A percentile compares a stretch with the other conserved stretches of the same genome.
phyloP scores from a whole-genome alignment of 179 eudicot genomes.

The Monotropa hypopitys region DNA sequence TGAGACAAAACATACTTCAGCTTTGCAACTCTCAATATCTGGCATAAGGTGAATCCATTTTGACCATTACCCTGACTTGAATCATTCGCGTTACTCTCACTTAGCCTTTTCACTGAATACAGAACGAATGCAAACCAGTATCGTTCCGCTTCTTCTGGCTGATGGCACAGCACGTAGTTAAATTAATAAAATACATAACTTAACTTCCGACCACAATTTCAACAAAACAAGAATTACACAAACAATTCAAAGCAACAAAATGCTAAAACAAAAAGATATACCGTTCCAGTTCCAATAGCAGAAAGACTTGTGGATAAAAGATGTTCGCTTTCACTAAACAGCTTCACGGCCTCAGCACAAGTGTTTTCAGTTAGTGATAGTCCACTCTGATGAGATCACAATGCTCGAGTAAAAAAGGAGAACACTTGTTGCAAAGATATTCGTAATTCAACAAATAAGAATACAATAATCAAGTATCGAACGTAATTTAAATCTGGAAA shows the following conservation, averaged over 20 bases:
- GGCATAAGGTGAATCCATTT: conserved; percentile 45
- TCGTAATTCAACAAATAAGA: background rate
- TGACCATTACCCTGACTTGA: conserved; percentile 16
- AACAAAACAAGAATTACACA: background rate
- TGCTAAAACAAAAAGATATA: conserved; percentile 10
- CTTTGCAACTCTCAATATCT: conserved; percentile 56
- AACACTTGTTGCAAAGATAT: background rate
- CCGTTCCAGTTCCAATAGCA: conserved; percentile 50
- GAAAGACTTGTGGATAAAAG: conserved; percentile 38
- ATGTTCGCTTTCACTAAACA: conserved; percentile 46
- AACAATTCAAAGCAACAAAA: background rate
- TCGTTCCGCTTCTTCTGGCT: conserved; percentile 77
- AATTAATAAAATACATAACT: background rate
- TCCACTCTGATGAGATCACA: conserved; percentile 30
- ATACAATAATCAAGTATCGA: background rate
- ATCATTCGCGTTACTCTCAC: conserved; percentile 13
- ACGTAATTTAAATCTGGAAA: background rate
- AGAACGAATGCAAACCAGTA: conserved; percentile 79
- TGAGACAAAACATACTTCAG: conserved; percentile 41
- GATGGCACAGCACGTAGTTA: conserved; percentile 7
- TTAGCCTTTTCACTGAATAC: conserved; percentile 52
- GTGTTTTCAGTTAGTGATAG: conserved; percentile 37
- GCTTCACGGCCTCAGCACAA: conserved; percentile 38
- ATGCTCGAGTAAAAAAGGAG: background rate
- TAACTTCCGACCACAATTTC: background rate